Base-by-base conservation (phyloP, 2,329 filamentous ascomycete species). In the Claviceps arundinis region DNA sequence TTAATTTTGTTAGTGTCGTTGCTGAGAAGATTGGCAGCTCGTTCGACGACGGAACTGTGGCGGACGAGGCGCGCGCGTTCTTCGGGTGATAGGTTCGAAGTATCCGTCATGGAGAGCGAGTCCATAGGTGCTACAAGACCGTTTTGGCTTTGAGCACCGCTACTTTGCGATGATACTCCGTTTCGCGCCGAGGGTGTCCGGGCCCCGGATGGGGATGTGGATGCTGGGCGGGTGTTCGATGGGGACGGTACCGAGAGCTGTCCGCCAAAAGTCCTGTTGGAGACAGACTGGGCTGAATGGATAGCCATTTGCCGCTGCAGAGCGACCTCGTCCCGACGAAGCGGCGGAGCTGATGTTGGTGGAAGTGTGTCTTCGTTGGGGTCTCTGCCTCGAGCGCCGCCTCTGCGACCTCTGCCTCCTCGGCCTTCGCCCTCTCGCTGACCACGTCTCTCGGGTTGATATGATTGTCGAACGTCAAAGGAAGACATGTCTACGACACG, bases 221-320 rank as follows among this genome's bases (percentile, higher is more conserved):
- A 34, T 11, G 9, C 9, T 34, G 30, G 30, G 11, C 30, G 30
- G 8, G 30, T 34, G 9, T 34, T 5, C 61, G 56, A n/a, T 5
- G 44, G 30, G 13, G 62, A 50, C 2, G 66, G 61, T 13, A 61
- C 65, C 55, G 85, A 87, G 49, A 95, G 76, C 60, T 89, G 84
- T 6, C 89, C 89, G 44, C 90, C 89, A 70, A 96, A 96, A 2
- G 82, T 89, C 44, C 89, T 80, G 45, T 80, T 84, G 0, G 87
- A 81, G 0, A 88, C 78, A 0, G 89, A 88, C 62, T 94, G 89
- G 1, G 89, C 84, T 48, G 84, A 90, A 60, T 95, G 89, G 48
- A 97, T 89, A 42, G 89, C 90, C 75, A 95, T 82, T 62, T 95
- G 89, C 49, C 93, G 78, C 63, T 97, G 91, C 65, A 89, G 95